Conservation (phyloP, 148 eudicot genomes). For the Rhododendron mucronatum region DNA sequence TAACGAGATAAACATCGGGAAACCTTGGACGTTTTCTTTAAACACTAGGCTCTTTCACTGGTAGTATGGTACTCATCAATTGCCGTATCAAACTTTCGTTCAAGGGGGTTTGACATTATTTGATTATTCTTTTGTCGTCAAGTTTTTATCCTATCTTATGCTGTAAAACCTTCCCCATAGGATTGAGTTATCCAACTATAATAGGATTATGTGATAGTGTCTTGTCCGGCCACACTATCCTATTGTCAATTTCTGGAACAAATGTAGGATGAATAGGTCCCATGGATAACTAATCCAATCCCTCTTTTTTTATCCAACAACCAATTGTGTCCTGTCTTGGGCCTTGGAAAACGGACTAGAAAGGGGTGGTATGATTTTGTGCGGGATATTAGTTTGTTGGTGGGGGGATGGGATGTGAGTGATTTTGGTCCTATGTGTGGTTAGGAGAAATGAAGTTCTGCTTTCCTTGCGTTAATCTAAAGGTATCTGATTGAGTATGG, state of each 20-base stretch:
- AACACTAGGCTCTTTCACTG: neutral
- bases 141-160: neutral
- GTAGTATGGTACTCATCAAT: too few species aligned
- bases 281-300: neutral
- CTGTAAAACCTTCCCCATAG: neutral
- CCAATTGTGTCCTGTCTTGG: neutral
- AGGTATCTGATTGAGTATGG: neutral
- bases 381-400: neutral
- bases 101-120: neutral
- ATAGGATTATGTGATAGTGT: too few species aligned
- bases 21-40: neutral
- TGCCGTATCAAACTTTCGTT: neutral
- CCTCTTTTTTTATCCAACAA: neutral
- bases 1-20: neutral
- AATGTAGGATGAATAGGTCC: neutral
- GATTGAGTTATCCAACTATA: neutral
- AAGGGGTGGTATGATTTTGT: neutral
- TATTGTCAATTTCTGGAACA: neutral
- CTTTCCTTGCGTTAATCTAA: neutral
- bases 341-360: neutral
- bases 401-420: neutral
- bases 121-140: neutral
- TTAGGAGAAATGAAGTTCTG: neutral
- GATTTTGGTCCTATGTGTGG: neutral
- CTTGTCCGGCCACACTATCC: neutral